Base-by-base conservation (phyloP, 495 filamentous ascomycete species). In the Hyaloscypha hepaticicola region DNA sequence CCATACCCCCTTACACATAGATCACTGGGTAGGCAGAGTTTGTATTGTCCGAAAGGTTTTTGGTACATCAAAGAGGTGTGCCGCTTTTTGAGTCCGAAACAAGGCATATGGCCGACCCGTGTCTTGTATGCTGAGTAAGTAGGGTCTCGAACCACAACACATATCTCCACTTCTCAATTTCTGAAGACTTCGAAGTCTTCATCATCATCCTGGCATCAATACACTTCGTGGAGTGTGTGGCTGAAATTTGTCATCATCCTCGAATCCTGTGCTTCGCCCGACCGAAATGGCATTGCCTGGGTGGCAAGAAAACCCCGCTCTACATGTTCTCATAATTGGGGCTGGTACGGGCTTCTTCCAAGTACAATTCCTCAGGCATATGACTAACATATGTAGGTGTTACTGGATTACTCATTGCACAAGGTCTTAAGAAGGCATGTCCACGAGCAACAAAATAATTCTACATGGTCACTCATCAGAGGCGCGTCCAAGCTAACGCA, bases 341-440 rank as follows among this genome's bases (percentile, higher is more conserved):
- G 50, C 50, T 24, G 50, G 50, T 53, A 53, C 5, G 50, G 25
- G 25, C 50, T 53, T 16, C 5, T 14, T 27, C 21, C 25, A 19
- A 25, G 38, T 19, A 19, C 22, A 53, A 53, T 53, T 2, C 22
- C 25, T 2, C 25, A 26, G 8, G 50, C 50, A 9, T 12, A 8
- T 8, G n/a, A 16, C 50, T 53, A 16, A 53, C 25, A 1, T 16
- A 0, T 26, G 50, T 26, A 53, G 50, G 50, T 53, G 50, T 53
- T 21, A 53, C 50, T 16, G 50, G 50, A 9, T 53, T 53, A 26
- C n/a, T 53, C 19, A 53, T 53, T 26, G 50, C 50, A 21, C 50
- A 53, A 26, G 50, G 50, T 19, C 50, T 53, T 25, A 53, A 53
- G 25, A 53, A 26, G 16, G 50, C 25, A 24, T 53, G 50, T 26